Evolutionary conservation across 2,329 filamentous ascomycete species (phyloP), one percentile per base, ranked within the genome.

Genomic region (Mollisiaceae sp.): DNA sequence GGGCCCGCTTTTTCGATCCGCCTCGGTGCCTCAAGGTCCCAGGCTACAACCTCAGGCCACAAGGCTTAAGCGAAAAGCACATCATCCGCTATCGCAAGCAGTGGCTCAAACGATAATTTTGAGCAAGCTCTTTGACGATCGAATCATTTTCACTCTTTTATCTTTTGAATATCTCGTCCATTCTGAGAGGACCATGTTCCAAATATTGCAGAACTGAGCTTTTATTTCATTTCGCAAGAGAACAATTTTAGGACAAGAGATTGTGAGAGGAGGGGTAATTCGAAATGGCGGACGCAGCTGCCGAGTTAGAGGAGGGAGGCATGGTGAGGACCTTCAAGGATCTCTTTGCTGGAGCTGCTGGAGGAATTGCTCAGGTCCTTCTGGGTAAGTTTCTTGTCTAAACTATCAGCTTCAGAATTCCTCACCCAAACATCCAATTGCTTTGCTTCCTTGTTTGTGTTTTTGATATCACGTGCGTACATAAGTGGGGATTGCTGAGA

Each of bases 361-460:
- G 95, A 69, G 95, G 95, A 73, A 85, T 98, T 73, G 94, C 95
- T 20, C 95, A 99, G 80, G 95, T 99, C 52, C 81, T 99, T 68
- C 85, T 98, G 71, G 94, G 94, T 97, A 81, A 80, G 88, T 84
- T 62, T 62, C 54, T 35, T 14, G 14, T 57, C 20, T 15, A 63
- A 39, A 2, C 20, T 57, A 54, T 59, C 24, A n/a, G n/a, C 18
- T 59, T 60, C 20, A 47, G 45, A 54, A 18, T 50, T 52, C 43
- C 41, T 35, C 50, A 27, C 57, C 27, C 24, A 22, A 27, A 56
- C 47, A n/a, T 32, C 45, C 56, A 65, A 60, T 63, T 54, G 24
- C 58, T 58, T 38, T 32, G 2, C 56, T 41, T 38, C 38, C 27
- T 57, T 60, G 58, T 5, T 63, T 55, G n/a, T 56, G 54, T 65